Evolutionary conservation across 2,329 filamentous ascomycete genomes (phyloP).

Genomic region (Waltergamsia citrina): DNA sequence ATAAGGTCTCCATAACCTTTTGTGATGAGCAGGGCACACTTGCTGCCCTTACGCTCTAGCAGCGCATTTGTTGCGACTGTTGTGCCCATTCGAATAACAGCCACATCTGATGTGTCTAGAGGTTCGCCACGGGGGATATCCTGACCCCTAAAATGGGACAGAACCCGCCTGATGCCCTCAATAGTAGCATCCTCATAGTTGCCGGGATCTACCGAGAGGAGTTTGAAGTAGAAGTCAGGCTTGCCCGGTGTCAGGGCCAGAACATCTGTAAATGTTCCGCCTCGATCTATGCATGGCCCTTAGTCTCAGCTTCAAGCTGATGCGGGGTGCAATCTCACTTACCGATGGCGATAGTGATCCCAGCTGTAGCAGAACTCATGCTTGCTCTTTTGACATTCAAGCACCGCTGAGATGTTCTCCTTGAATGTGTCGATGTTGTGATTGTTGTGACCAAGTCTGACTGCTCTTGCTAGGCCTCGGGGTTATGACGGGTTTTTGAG

Average conservation of each 20-base stretch:
- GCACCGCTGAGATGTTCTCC: too few relatives aligned
- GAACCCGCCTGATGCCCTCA: slow-evolving; percentile 53
- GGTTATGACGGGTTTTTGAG: too few relatives aligned
- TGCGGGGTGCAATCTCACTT: too few relatives aligned
- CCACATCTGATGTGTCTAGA: slow-evolving; percentile 26
- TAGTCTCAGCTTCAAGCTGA: too few relatives aligned
- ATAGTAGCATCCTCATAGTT: slow-evolving; percentile 60
- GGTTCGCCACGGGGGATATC: slow-evolving; percentile 20
- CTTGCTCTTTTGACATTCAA: too few relatives aligned
- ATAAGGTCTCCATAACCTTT: slow-evolving; percentile 65
- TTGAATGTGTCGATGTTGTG: too few relatives aligned
- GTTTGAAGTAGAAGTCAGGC: slow-evolving; percentile 1
- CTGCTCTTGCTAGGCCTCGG: too few relatives aligned
- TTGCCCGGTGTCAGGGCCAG: slow-evolving; percentile 1
- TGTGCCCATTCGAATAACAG: slow-evolving; percentile 48
- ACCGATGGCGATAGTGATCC: too few relatives aligned
- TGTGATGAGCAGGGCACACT: slow-evolving; percentile 60
- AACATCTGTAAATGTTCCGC: slow-evolving; percentile 16
- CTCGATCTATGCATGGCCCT: too few relatives aligned
- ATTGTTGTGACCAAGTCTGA: too few relatives aligned
- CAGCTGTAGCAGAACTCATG: too few relatives aligned
- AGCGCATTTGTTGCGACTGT: slow-evolving; percentile 71
- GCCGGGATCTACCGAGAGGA: slow-evolving; percentile 3
- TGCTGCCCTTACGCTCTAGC: slow-evolving; percentile 63
- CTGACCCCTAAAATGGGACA: slow-evolving; percentile 20